Evolutionary conservation across 768 basidiomycete species (phyloP).

Genomic region (Tricholoma saponaceum): DNA sequence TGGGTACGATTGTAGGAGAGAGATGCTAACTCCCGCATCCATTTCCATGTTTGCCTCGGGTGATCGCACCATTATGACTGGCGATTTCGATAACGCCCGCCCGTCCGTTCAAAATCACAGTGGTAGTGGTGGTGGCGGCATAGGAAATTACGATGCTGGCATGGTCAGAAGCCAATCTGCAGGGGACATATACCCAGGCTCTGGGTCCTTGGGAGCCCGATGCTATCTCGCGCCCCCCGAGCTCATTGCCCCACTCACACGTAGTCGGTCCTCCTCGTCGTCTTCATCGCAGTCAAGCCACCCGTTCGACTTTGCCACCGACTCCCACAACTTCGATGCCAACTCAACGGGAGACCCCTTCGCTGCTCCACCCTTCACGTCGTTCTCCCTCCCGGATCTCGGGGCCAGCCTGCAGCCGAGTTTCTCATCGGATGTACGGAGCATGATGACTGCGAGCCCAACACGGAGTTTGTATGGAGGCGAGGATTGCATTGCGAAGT

Average conservation of each 20-base stretch:
- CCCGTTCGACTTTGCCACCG: neutral
- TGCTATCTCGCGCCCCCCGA: conserved; percentile 4
- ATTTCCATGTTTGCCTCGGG: neutral
- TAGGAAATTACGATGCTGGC: neutral
- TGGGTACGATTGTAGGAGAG: conserved; percentile 19
- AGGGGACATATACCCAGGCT: neutral
- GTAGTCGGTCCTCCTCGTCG: conserved; percentile 20
- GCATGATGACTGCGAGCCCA: neutral
- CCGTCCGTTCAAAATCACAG: neutral
- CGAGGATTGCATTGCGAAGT: neutral
- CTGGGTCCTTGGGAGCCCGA: neutral
- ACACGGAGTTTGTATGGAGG: neutral
- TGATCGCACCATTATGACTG: neutral
- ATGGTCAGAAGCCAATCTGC: conserved; percentile 4
- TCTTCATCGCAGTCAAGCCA: conserved; percentile 30
- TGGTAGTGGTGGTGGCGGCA: neutral
- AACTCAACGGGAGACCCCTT: conserved; percentile 8
- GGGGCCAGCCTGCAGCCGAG: conserved; percentile 9
- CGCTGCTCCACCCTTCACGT: neutral
- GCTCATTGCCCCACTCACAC: conserved; percentile 6
- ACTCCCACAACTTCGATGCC: neutral
- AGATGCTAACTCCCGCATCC: conserved; percentile 11
- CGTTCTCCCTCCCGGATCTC: conserved; percentile 15
- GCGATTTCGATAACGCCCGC: neutral
- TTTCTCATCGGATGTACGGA: neutral